Percentiles rank a stretch among this genome's conserved stretches.
phyloP scores from a whole-genome alignment of 2,329 filamentous ascomycete species.

The Epichloe baconii region DNA sequence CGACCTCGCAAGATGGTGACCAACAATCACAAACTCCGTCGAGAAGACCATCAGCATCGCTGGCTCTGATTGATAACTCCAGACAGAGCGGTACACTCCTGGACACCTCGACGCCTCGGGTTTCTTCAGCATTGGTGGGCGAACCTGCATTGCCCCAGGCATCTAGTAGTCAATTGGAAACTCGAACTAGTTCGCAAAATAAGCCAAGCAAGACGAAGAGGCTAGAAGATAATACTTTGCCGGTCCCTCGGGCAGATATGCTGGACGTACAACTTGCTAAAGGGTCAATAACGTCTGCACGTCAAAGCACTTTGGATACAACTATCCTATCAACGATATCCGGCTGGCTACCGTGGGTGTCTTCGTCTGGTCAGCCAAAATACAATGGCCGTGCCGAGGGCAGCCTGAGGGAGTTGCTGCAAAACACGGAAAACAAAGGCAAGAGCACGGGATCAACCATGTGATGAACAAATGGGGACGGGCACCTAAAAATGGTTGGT shows the following conservation, averaged over 20 bases:
- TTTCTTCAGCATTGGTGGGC: constrained; percentile 33
- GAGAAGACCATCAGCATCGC: constrained; percentile 18
- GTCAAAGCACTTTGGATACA: constrained; percentile 13
- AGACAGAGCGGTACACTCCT: constrained; percentile 18
- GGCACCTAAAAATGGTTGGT: neutral
- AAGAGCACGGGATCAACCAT: neutral
- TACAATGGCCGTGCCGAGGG: constrained; percentile 2
- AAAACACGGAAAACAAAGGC: neutral
- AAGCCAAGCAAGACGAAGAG: neutral
- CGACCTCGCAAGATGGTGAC: constrained; percentile 11
- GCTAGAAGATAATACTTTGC: neutral
- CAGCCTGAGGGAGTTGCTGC: constrained; percentile 2
- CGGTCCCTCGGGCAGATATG: constrained; percentile 9
- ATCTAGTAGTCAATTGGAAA: constrained; percentile 37
- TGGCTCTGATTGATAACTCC: constrained; percentile 25
- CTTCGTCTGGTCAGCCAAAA: constrained; percentile 5
- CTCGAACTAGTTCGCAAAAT: constrained; percentile 21
- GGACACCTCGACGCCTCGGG: constrained; percentile 18
- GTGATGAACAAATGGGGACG: neutral
- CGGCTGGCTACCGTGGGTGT: constrained; percentile 33
- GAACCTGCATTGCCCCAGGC: constrained; percentile 45
- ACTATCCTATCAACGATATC: constrained; percentile 27
- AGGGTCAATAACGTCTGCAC: constrained; percentile 16
- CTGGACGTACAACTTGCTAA: constrained; percentile 15
- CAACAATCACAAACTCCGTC: constrained; percentile 10